Conservation (phyloP, 371 early-diverging fungal genomes). For the Mortierella sp. region DNA sequence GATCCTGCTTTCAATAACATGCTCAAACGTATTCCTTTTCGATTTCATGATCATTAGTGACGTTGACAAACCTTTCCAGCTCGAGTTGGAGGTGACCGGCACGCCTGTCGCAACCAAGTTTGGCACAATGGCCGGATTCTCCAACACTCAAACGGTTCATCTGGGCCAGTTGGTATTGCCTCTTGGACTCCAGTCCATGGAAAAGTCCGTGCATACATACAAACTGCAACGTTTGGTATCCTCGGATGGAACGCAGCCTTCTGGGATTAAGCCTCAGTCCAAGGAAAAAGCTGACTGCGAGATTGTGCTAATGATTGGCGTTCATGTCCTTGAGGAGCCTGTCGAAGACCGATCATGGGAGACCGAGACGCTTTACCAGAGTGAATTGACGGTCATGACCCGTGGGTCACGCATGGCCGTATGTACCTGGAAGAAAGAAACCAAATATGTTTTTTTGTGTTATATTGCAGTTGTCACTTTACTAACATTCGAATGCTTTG, state of each 20-base stretch:
- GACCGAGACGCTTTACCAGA: constrained; percentile 25
- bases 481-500: neutral
- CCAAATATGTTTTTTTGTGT: neutral
- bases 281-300: constrained; percentile 43
- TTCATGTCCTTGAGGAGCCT: constrained; percentile 47
- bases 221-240: constrained; percentile 19
- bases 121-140: constrained; percentile 53
- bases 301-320: constrained; percentile 44
- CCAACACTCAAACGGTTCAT: constrained; percentile 23
- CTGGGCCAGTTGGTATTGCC: constrained; percentile 34
- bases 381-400: constrained; percentile 44
- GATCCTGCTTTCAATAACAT: too few species aligned
- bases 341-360: constrained; percentile 49
- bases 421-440: neutral
- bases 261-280: constrained; percentile 3
- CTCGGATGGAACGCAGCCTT: constrained; percentile 9
- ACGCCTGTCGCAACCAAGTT: constrained; percentile 41
- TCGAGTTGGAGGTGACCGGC: constrained; percentile 38
- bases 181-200: constrained; percentile 31
- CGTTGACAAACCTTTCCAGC: constrained; percentile 40
- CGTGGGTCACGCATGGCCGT: constrained; percentile 40
- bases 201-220: constrained; percentile 30
- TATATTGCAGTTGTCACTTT: neutral
- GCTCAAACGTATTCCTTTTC: neutral
- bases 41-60: constrained; percentile 20